These are phyloP conservation scores for Lodderomyces margitis DNA, from an alignment of 1,139 yeast species.

Conservation along the genomic window DNA sequence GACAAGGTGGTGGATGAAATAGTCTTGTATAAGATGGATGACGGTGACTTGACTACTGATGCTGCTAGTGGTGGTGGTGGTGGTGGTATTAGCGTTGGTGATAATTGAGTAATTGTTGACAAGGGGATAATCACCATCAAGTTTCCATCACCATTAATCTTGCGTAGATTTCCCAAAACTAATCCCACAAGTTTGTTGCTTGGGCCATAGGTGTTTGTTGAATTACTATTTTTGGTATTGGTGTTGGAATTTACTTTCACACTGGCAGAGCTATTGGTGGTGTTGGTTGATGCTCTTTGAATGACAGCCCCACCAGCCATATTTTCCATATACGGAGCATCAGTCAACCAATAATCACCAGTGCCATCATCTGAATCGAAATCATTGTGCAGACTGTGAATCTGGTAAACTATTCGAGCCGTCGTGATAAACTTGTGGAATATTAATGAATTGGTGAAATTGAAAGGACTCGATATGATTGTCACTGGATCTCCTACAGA, in stretches of 20 bases:
- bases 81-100: slow-evolving; percentile 6
- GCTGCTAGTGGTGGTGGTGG: slow-evolving; percentile 1
- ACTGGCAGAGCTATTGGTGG: neutral
- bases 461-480: slow-evolving; percentile 53
- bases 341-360: slow-evolving; percentile 41
- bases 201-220: neutral
- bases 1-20: neutral
- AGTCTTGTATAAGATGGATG: slow-evolving; percentile 1
- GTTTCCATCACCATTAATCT: slow-evolving; percentile 62
- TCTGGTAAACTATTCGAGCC: slow-evolving; percentile 39
- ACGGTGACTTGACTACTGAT: neutral
- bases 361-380: slow-evolving; percentile 14
- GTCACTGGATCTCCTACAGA: slow-evolving; percentile 17
- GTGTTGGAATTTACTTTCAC: slow-evolving; percentile 10
- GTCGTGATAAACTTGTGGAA: slow-evolving; percentile 48
- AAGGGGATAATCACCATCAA: slow-evolving; percentile 51
- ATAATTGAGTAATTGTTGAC: slow-evolving; percentile 22
- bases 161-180: slow-evolving; percentile 50
- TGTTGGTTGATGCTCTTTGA: neutral
- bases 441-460: slow-evolving; percentile 54
- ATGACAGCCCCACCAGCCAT: slow-evolving; percentile 58
- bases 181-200: slow-evolving; percentile 41
- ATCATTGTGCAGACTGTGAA: neutral
- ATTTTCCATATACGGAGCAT: slow-evolving; percentile 58
- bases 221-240: neutral